Evolutionary conservation across 352 stramenopile genomes (phyloP).

Genomic region (Phytophthora fragariae): DNA sequence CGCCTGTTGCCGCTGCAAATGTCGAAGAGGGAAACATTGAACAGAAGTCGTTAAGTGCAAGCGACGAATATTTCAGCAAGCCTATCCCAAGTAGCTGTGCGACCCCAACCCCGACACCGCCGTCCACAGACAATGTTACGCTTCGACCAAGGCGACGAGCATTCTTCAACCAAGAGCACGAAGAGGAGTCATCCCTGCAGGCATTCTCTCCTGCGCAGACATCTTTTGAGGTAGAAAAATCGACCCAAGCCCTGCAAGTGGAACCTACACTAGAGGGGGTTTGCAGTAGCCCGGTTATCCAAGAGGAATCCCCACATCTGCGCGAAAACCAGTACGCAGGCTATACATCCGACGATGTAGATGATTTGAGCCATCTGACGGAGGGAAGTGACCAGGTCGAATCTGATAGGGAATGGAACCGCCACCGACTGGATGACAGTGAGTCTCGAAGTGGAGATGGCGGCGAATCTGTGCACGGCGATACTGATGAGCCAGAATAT

Average conservation of each 20-base stretch:
- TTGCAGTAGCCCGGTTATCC: not conserved
- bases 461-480: not conserved
- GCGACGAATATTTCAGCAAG: constrained; percentile 51
- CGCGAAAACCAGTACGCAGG: constrained; percentile 8
- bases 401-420: constrained; percentile 13
- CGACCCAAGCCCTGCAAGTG: not conserved
- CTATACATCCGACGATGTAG: constrained; percentile 13
- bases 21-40: constrained; percentile 25
- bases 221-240: constrained; percentile 2
- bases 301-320: constrained; percentile 1
- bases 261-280: constrained; percentile 4
- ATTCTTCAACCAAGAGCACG: constrained; percentile 19
- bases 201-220: not conserved
- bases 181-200: constrained; percentile 15
- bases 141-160: constrained; percentile 30
- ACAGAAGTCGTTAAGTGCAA: constrained; percentile 30
- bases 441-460: not conserved
- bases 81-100: constrained; percentile 42
- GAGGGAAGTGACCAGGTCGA: constrained; percentile 22
- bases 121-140: constrained; percentile 49
- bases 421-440: constrained; percentile 8
- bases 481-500: constrained; percentile 6
- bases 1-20: constrained; percentile 1
- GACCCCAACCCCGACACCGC: constrained; percentile 24
- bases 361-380: constrained; percentile 16